phyloP scores from a whole-genome alignment of 768 basidiomycete species.

The Plicaturopsis crispa region DNA sequence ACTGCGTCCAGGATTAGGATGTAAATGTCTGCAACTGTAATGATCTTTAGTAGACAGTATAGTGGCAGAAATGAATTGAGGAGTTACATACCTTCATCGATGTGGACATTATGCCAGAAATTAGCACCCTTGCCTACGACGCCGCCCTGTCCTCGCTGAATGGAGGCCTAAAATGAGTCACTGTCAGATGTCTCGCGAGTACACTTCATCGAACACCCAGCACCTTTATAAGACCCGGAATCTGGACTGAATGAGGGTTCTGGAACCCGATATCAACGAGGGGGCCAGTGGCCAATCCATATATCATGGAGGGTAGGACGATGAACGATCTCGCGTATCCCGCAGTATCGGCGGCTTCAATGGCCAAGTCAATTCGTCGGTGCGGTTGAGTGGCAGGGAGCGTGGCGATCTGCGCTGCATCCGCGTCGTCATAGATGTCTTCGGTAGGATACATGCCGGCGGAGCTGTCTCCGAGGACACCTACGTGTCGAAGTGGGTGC shows the following conservation, averaged over 20 bases:
- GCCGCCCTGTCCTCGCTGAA: conserved; percentile 41
- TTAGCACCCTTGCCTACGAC: conserved; percentile 47
- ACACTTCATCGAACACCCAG: conserved; percentile 18
- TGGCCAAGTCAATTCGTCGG: conserved; percentile 38
- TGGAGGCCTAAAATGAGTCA: not conserved
- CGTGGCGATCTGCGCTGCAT: conserved; percentile 35
- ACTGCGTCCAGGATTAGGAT: conserved; percentile 32
- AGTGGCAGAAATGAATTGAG: not conserved
- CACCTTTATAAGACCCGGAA: conserved; percentile 35
- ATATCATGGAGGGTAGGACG: conserved; percentile 46
- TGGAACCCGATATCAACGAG: conserved; percentile 45
- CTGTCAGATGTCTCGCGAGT: not conserved
- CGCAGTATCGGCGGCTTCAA: conserved; percentile 39
- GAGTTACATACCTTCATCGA: conserved; percentile 41
- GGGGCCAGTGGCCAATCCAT: conserved; percentile 35
- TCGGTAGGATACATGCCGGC: conserved; percentile 29
- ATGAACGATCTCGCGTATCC: conserved; percentile 47
- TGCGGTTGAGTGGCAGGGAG: conserved; percentile 38
- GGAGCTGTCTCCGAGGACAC: conserved; percentile 34
- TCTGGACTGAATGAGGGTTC: conserved; percentile 42
- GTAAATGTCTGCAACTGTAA: conserved; percentile 35
- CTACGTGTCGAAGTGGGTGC: conserved; percentile 8
- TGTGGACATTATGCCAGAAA: conserved; percentile 47
- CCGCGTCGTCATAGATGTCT: conserved; percentile 40
- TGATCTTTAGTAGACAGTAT: not conserved